These are phyloP conservation scores for Punica granatum DNA, from an alignment of 345 rosid species.

Conservation along the genomic window DNA sequence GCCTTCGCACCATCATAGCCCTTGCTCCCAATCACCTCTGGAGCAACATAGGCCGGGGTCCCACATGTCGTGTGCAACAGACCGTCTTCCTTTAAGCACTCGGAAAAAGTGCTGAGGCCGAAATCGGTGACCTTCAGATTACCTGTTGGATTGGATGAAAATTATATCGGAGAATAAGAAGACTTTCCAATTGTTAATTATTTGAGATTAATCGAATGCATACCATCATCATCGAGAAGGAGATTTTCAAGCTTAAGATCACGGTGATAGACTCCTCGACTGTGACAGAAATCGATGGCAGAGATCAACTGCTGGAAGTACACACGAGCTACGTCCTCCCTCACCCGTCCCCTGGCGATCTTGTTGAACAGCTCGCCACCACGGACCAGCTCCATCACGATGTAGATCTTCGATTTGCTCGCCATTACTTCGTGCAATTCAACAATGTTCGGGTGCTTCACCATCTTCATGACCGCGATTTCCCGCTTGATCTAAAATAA, in stretches of 20 bases:
- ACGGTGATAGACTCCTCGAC: conserved; percentile 88
- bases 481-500: conserved; percentile 51
- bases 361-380: conserved; percentile 83
- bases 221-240: conserved; percentile 65
- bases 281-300: conserved; percentile 84
- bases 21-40: conserved; percentile 74
- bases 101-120: conserved; percentile 75
- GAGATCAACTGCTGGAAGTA: conserved; percentile 82
- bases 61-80: conserved; percentile 82
- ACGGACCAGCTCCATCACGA: conserved; percentile 86
- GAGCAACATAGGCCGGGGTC: conserved; percentile 88
- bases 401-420: conserved; percentile 83
- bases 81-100: conserved; percentile 73
- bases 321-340: conserved; percentile 64
- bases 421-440: conserved; percentile 95
- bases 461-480: conserved; percentile 95
- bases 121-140: conserved; percentile 79
- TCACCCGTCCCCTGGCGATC: conserved; percentile 53
- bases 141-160: neutral
- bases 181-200: neutral
- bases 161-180: neutral
- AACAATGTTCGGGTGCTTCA: conserved; percentile 72
- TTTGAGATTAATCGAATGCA: neutral
- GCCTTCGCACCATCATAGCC: conserved; percentile 93
- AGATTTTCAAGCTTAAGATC: conserved; percentile 89